These are phyloP conservation scores for Candida krabiensis DNA, from an alignment of 805 yeast species.

Conservation along the genomic window DNA sequence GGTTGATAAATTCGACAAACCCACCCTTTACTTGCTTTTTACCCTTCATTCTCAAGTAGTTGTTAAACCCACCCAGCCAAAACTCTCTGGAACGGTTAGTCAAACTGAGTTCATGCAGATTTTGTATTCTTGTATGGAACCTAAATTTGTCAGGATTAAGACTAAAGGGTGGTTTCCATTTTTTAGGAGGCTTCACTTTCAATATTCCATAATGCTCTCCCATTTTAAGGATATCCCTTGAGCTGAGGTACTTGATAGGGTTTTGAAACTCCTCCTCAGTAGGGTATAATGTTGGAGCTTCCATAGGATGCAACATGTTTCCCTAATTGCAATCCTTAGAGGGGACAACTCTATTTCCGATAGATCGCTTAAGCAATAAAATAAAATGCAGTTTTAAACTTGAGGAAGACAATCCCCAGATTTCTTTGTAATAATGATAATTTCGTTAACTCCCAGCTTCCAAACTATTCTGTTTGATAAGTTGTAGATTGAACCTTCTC, in stretches of 20 bases:
- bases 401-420: too few relatives aligned
- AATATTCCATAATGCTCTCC: constrained; percentile 53
- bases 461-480: too few relatives aligned
- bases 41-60: constrained; percentile 51
- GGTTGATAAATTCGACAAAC: constrained; percentile 10
- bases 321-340: too few relatives aligned
- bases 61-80: constrained; percentile 59
- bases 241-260: constrained; percentile 50
- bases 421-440: too few relatives aligned
- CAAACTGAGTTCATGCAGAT: constrained; percentile 61
- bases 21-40: constrained; percentile 17
- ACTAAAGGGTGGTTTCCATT: constrained; percentile 58
- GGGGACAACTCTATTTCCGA: too few relatives aligned
- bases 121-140: constrained; percentile 71
- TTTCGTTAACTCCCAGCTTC: too few relatives aligned
- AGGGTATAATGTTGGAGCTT: constrained; percentile 52
- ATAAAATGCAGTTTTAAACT: too few relatives aligned
- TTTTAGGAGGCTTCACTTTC: constrained; percentile 50
- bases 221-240: constrained; percentile 37
- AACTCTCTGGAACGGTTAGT: constrained; percentile 61
- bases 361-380: too few relatives aligned
- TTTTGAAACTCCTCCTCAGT: constrained; percentile 43
- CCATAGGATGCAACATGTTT: constrained; percentile 27
- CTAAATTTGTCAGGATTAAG: constrained; percentile 52
- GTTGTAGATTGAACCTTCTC: too few relatives aligned